Evolutionary conservation across 176 grass and related monocot species (phyloP).

Genomic region (Metroxylon sagu): DNA sequence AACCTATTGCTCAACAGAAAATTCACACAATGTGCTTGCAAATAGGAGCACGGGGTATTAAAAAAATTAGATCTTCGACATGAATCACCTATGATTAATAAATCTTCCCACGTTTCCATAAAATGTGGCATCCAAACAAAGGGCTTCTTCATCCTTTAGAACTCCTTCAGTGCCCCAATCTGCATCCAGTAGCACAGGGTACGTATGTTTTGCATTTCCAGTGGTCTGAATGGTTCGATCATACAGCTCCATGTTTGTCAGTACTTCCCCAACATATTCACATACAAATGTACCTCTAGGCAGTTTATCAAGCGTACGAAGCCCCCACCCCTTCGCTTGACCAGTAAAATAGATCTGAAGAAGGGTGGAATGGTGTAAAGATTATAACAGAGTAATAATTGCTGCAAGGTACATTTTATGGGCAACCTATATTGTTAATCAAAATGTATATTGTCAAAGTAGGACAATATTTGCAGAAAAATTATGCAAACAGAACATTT

Average conservation of each 20-base stretch:
- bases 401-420: no score
- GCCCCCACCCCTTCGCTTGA: constrained; percentile 69
- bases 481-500: no score
- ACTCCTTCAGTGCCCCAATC: constrained; percentile 34
- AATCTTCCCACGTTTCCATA: constrained; percentile 71
- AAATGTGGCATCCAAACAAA: constrained; percentile 62
- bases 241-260: constrained; percentile 54
- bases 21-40: no score
- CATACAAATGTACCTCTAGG: constrained; percentile 76
- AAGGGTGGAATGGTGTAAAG: no score
- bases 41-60: no score
- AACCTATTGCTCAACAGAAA: no score
- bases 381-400: no score
- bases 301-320: constrained; percentile 47
- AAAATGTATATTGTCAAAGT: no score
- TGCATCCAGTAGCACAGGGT: constrained; percentile 61
- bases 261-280: constrained; percentile 65
- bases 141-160: constrained; percentile 49
- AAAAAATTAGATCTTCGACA: not conserved
- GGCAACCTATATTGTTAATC: no score
- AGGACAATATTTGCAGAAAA: no score
- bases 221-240: constrained; percentile 33
- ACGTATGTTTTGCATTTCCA: constrained; percentile 33
- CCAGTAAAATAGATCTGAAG: constrained; percentile 55
- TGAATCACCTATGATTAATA: constrained; percentile 59